These are phyloP conservation scores for Fusarium sp. DNA, from an alignment of 2,329 filamentous ascomycete genomes.

Conservation along the genomic window DNA sequence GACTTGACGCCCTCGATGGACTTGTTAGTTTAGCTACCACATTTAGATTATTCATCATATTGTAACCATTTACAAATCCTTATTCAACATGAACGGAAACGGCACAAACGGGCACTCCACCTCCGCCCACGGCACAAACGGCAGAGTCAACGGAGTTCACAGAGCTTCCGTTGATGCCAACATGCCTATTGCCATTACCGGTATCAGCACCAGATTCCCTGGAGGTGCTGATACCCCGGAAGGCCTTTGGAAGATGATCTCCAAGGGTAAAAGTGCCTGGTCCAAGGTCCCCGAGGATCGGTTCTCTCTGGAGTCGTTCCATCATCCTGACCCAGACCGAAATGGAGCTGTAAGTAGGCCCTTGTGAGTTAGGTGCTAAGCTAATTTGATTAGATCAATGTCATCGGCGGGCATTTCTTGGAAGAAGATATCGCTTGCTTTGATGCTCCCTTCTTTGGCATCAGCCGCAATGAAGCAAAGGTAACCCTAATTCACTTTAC, in stretches of 20 bases:
- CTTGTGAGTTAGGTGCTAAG: too few species aligned
- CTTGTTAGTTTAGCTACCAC: too few species aligned
- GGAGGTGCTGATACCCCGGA: background rate
- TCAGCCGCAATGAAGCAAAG: background rate
- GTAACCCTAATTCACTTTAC: too few species aligned
- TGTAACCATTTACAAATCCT: background rate
- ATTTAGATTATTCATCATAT: background rate
- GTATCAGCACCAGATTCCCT: background rate
- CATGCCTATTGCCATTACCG: conserved; percentile 3
- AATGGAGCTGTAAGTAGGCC: too few species aligned
- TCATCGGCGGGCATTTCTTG: background rate
- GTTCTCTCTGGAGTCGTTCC: background rate
- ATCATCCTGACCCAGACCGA: background rate
- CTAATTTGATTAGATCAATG: background rate
- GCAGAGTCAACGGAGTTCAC: background rate
- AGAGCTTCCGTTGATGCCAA: background rate
- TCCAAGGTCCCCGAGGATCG: background rate
- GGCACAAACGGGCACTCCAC: background rate
- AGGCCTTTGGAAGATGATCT: conserved; percentile 1
- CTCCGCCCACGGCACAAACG: background rate
- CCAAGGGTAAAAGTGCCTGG: background rate
- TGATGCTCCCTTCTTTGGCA: background rate
- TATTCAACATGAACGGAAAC: conserved; percentile 16
- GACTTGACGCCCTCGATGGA: too few species aligned
- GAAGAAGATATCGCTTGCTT: background rate